Conservation (phyloP, 2,329 filamentous ascomycete species). For the Gaeumannomyces tritici region DNA sequence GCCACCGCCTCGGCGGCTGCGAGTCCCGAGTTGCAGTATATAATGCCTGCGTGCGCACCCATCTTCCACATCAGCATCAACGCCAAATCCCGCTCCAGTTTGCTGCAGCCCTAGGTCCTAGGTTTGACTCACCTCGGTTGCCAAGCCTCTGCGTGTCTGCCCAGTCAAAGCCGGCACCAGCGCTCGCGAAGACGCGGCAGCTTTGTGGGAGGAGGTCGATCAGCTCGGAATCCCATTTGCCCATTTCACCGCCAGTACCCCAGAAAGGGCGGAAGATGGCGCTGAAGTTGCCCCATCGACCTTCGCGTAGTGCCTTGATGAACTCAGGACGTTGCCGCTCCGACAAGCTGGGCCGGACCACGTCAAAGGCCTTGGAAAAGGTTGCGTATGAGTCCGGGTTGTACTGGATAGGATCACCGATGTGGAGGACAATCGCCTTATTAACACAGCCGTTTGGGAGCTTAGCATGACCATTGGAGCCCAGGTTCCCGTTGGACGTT, state of each 20-base stretch:
- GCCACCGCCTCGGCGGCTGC: constrained; percentile 32
- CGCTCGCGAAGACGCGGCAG: constrained; percentile 49
- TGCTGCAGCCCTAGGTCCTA: neutral
- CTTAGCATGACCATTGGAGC: neutral
- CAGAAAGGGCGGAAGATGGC: constrained; percentile 12
- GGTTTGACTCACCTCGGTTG: neutral
- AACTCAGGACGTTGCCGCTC: constrained; percentile 28
- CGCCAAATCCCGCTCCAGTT: neutral
- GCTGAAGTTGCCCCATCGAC: constrained; percentile 29
- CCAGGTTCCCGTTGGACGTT: neutral
- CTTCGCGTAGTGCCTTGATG: constrained; percentile 23
- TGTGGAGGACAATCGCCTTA: constrained; percentile 19
- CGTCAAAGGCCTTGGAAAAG: constrained; percentile 18
- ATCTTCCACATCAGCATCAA: constrained; percentile 22
- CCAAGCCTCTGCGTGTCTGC: constrained; percentile 27
- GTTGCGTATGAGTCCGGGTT: constrained; percentile 19
- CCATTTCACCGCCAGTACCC: constrained; percentile 14
- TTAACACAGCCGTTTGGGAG: neutral
- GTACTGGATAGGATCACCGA: constrained; percentile 21
- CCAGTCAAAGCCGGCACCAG: constrained; percentile 55
- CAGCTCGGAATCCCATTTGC: constrained; percentile 13
- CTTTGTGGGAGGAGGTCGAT: constrained; percentile 30
- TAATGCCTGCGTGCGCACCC: constrained; percentile 26
- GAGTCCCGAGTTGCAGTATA: constrained; percentile 31
- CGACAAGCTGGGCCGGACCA: constrained; percentile 24